Evolutionary conservation across 208 protist species (phyloP), one percentile per base, ranked within the genome.

Genomic region (Acanthamoeba royreba): DNA sequence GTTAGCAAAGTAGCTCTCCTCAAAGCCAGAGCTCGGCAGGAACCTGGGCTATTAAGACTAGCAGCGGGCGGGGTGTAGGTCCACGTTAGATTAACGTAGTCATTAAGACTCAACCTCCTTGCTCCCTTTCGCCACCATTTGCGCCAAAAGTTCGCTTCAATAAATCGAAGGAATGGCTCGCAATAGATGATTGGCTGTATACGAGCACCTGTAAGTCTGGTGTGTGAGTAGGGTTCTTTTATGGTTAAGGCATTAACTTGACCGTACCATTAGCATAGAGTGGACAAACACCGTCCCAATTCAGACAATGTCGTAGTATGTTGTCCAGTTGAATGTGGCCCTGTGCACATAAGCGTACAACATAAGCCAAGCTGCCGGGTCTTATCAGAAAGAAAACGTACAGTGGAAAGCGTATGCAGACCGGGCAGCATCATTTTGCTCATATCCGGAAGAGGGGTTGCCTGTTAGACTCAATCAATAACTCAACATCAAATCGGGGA

Each of bases 261-360:
- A n/a, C n/a, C 33, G 55, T 40, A 90, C 83, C 83, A 47, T 58
- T 72, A 28, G 52, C 49, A 33, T 69, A 90, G 19, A 90, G 55
- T 31, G 83, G 83, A 17, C 83, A 90, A 33, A 90, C 55, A 22
- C 83, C 83, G n/a, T 90, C 83, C 83, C 83, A 90, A 42, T 90
- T 90, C n/a, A 90, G 83, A 40, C 49, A 90, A 33, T 90, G 83
- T 4, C 55, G 83, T 13, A 90, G 19, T 28, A 90, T n/a, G 42
- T 58, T 38, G 25, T 58, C 49, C 35, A 90, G 46, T n/a, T 90
- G 83, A 15, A 90, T 52, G 28, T 90, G 83, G 33, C 83, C 83
- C 83, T 90, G 49, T n/a, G 52, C 25, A 69, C n/a, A 69, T 33
- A 86, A 22, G 38, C 42, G n/a, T 1, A 28, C 13, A 61, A 89